Conservation (phyloP, 495 filamentous ascomycete genomes). For the Penicillium taxi region DNA sequence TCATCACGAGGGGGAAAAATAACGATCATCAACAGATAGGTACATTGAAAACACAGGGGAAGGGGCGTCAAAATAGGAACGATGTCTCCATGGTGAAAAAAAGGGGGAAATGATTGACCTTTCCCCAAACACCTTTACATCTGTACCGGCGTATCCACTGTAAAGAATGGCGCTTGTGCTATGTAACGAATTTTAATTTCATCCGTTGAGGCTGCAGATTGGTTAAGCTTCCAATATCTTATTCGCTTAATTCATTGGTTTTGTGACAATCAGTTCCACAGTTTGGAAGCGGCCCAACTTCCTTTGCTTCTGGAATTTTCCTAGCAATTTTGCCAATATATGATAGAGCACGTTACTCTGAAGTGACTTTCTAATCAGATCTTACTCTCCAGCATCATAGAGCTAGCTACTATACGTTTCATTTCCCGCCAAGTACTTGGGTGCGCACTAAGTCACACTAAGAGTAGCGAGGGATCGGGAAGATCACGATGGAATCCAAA, state of each 20-base stretch:
- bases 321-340: no score
- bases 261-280: no score
- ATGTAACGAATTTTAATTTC: constrained; percentile 5
- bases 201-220: constrained; percentile 13
- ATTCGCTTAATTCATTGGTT: no score
- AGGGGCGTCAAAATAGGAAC: no score
- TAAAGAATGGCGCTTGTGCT: constrained; percentile 9
- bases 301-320: no score
- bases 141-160: constrained; percentile 9
- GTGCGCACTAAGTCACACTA: constrained; percentile 5
- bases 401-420: no score
- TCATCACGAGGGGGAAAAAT: constrained; percentile 18
- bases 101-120: constrained; percentile 16
- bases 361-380: no score
- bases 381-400: no score
- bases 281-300: not conserved
- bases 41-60: constrained; percentile 13
- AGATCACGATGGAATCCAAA: constrained; percentile 16
- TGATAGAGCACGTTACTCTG: no score
- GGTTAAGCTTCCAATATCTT: constrained; percentile 11
- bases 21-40: constrained; percentile 7
- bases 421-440: no score
- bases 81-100: no score
- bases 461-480: constrained; percentile 8
- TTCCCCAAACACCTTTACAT: constrained; percentile 7